Evolutionary conservation across 352 stramenopile species (phyloP).

Genomic region (Globisporangium canariense): DNA sequence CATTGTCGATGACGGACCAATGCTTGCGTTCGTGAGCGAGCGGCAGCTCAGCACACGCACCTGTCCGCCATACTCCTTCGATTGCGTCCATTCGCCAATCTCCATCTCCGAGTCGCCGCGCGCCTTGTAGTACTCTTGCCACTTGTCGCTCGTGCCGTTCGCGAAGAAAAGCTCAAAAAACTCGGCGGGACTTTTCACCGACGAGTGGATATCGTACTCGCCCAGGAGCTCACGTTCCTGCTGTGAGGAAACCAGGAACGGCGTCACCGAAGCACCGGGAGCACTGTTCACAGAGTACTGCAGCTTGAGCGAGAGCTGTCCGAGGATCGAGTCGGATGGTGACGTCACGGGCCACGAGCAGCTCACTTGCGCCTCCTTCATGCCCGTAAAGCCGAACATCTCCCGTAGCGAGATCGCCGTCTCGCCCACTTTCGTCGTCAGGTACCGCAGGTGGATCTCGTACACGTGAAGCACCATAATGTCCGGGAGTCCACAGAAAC

Average conservation of each 20-base stretch:
- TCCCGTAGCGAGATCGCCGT: slow-evolving; percentile 72
- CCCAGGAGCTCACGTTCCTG: slow-evolving; percentile 63
- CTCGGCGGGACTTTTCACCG: slow-evolving; percentile 42
- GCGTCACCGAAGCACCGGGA: slow-evolving; percentile 34
- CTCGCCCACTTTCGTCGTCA: slow-evolving; percentile 83
- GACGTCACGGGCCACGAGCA: slow-evolving; percentile 77
- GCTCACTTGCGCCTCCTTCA: slow-evolving; percentile 50
- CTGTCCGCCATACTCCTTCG: slow-evolving; percentile 66
- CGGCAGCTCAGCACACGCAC: slow-evolving; percentile 62
- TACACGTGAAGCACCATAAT: slow-evolving; percentile 83
- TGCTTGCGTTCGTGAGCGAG: slow-evolving; percentile 77
- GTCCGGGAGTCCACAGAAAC: slow-evolving; percentile 72
- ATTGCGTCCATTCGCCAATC: slow-evolving; percentile 55
- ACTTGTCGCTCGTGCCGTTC: slow-evolving; percentile 40
- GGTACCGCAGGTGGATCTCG: slow-evolving; percentile 77
- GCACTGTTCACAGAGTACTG: slow-evolving; percentile 63
- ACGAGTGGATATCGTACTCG: slow-evolving; percentile 61
- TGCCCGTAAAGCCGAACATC: slow-evolving; percentile 68
- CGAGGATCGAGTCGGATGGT: slow-evolving; percentile 57
- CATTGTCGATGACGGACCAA: slow-evolving; percentile 82
- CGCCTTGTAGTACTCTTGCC: slow-evolving; percentile 62
- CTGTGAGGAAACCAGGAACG: slow-evolving; percentile 71
- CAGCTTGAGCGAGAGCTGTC: slow-evolving; percentile 63
- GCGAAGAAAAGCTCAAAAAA: slow-evolving; percentile 74
- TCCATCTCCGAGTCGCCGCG: slow-evolving; percentile 76